These are phyloP conservation scores for Aspergillus ochraceus DNA, from an alignment of 2,329 filamentous ascomycete species.

Conservation along the genomic window DNA sequence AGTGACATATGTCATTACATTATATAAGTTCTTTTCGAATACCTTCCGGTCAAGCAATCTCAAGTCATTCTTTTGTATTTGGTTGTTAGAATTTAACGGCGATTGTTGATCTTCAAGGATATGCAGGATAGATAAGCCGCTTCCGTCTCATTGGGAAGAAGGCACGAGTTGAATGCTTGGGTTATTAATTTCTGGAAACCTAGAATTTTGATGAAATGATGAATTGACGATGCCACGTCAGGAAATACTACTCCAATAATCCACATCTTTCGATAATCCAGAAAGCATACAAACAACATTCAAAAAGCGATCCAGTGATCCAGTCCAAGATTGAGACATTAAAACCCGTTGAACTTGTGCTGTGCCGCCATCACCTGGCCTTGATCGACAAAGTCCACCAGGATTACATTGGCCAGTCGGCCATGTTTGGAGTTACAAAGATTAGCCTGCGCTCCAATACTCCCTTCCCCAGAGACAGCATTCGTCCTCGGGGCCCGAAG, in stretches of 20 bases:
- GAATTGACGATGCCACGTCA: no score
- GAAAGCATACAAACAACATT: not conserved
- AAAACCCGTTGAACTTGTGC: constrained; percentile 40
- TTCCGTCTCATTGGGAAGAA: not conserved
- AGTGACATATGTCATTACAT: constrained; percentile 17
- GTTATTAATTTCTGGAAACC: no score
- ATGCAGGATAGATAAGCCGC: not conserved
- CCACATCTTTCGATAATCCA: no score
- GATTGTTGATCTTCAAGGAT: not conserved
- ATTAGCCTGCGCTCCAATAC: constrained; percentile 44
- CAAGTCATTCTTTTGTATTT: not conserved
- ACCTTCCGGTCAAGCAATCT: not conserved
- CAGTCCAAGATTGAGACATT: not conserved
- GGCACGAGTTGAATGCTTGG: no score
- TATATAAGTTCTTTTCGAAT: not conserved
- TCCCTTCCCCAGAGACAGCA: constrained; percentile 41
- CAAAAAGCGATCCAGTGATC: not conserved
- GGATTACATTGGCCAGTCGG: constrained; percentile 43
- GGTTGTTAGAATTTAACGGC: not conserved
- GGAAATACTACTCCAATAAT: no score
- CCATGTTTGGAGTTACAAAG: constrained; percentile 41
- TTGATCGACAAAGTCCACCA: constrained; percentile 49
- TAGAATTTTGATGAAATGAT: no score
- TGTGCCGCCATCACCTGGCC: constrained; percentile 46
- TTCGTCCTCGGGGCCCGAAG: constrained; percentile 42